Percentiles rank a stretch among this genome's conserved stretches.
Conservation (phyloP, 164 flowering plant species). For the Piper longum region DNA sequence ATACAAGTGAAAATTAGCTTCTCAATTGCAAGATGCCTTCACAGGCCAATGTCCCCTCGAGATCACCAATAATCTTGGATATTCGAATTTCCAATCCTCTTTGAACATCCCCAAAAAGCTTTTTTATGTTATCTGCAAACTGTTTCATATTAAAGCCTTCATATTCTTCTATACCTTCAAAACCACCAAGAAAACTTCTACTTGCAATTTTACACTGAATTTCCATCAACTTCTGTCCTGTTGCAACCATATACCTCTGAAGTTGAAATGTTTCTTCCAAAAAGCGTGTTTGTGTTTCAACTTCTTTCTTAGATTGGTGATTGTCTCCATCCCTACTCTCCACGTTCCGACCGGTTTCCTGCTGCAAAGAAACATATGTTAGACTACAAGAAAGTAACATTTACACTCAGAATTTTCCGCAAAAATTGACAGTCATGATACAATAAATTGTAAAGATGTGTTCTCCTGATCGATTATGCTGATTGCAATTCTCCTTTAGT, state of each 20-base stretch:
- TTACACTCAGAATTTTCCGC: not conserved
- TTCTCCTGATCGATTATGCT: not conserved
- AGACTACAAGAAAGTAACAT: not conserved
- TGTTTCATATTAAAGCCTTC: conserved; percentile 41
- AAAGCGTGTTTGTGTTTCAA: conserved; percentile 37
- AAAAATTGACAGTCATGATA: not conserved
- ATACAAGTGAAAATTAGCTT: conserved; percentile 7
- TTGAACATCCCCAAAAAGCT: conserved; percentile 62
- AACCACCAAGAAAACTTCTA: conserved; percentile 21
- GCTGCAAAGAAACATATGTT: conserved; percentile 14
- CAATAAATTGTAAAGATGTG: not conserved
- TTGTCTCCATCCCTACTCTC: conserved; percentile 12
- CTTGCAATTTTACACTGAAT: conserved; percentile 48
- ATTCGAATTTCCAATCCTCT: conserved; percentile 74
- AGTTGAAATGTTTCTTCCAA: conserved; percentile 86
- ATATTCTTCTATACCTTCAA: conserved; percentile 24
- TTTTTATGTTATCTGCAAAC: conserved; percentile 42
- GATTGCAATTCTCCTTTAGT: not conserved
- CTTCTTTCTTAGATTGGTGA: conserved; percentile 32
- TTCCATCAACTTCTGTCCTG: conserved; percentile 80
- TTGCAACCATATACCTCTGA: conserved; percentile 81
- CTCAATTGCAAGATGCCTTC: conserved; percentile 43
- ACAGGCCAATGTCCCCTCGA: conserved; percentile 76
- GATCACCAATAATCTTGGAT: conserved; percentile 71
- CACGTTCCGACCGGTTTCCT: conserved; percentile 24